Evolutionary conservation across 768 basidiomycete species (phyloP).

Genomic region (Chalciporus pseudorubinellus): DNA sequence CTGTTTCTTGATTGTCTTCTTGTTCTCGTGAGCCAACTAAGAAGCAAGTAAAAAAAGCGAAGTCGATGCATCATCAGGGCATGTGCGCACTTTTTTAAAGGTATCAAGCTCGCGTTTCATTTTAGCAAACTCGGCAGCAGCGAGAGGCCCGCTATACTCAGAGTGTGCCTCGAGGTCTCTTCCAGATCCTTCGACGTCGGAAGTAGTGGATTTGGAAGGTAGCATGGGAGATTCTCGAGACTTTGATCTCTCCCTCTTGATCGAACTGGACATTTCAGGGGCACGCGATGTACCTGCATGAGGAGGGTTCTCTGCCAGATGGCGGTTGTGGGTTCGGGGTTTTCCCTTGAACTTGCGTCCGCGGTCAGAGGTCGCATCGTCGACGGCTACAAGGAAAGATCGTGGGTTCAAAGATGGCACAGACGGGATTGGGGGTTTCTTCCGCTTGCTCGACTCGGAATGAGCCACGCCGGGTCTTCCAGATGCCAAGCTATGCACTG

Average conservation of each 20-base stretch:
- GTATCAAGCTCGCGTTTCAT: slow-evolving; percentile 57
- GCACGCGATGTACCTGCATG: slow-evolving; percentile 11
- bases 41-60: slow-evolving; percentile 3
- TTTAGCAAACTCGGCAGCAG: slow-evolving; percentile 49
- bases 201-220: slow-evolving; percentile 21
- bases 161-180: slow-evolving; percentile 19
- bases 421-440: slow-evolving; percentile 21
- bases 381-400: slow-evolving; percentile 28
- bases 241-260: slow-evolving; percentile 35
- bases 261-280: slow-evolving; percentile 1
- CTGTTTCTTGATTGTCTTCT: slow-evolving; percentile 53
- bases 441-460: slow-evolving; percentile 29
- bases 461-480: slow-evolving; percentile 23
- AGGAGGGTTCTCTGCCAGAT: slow-evolving; percentile 17
- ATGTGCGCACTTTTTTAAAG: slow-evolving; percentile 43
- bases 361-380: slow-evolving; percentile 29
- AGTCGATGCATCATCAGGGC: not conserved
- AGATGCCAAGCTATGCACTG: not conserved
- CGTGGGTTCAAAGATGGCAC: slow-evolving; percentile 17
- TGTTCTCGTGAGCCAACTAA: slow-evolving; percentile 42
- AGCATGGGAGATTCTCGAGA: slow-evolving; percentile 33
- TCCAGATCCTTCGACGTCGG: slow-evolving; percentile 30
- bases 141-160: slow-evolving; percentile 36
- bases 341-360: slow-evolving; percentile 33
- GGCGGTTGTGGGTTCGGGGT: slow-evolving; percentile 25